phyloP scores from a whole-genome alignment of 2,329 filamentous ascomycete species.

The Stagonosporopsis chrysanthemi region DNA sequence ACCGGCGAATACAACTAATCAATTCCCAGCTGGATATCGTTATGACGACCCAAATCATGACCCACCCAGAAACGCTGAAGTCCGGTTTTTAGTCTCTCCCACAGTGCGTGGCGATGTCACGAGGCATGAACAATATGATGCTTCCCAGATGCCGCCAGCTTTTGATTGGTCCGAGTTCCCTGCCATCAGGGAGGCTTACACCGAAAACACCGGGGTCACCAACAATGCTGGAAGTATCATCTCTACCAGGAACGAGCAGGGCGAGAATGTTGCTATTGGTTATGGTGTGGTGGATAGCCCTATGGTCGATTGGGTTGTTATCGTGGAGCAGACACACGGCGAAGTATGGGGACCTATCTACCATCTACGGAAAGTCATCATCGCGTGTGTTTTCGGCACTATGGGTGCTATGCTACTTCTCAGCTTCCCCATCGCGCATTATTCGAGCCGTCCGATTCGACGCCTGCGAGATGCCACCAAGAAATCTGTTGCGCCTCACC shows the following conservation, averaged over 20 bases:
- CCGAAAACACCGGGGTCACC: conserved; percentile 51
- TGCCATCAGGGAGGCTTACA: conserved; percentile 68
- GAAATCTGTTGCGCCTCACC: conserved; percentile 73
- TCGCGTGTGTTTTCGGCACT: conserved; percentile 86
- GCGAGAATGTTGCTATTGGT: conserved; percentile 75
- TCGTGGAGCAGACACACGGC: conserved; percentile 76
- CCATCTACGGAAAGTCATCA: conserved; percentile 77
- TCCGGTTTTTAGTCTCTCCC: conserved; percentile 47
- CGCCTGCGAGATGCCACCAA: conserved; percentile 77
- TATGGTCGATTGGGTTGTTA: conserved; percentile 81
- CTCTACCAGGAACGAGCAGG: conserved; percentile 76
- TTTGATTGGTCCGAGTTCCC: conserved; percentile 71
- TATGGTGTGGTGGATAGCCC: conserved; percentile 73
- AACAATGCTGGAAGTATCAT: conserved; percentile 76
- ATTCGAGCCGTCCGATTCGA: conserved; percentile 80
- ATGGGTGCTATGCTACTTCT: conserved; percentile 75
- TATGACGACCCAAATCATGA: conserved; percentile 31
- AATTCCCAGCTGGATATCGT: conserved; percentile 48
- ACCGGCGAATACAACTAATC: conserved; percentile 70
- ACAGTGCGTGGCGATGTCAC: conserved; percentile 30
- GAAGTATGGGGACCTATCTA: conserved; percentile 81
- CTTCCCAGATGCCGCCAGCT: conserved; percentile 31
- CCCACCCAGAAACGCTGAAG: conserved; percentile 34
- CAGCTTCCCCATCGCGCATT: conserved; percentile 80
- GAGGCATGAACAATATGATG: conserved; percentile 41